Evolutionary conservation across 2,329 filamentous ascomycete genomes (phyloP), one percentile per base, ranked within the genome.

Genomic region (Neonectria ditissima): DNA sequence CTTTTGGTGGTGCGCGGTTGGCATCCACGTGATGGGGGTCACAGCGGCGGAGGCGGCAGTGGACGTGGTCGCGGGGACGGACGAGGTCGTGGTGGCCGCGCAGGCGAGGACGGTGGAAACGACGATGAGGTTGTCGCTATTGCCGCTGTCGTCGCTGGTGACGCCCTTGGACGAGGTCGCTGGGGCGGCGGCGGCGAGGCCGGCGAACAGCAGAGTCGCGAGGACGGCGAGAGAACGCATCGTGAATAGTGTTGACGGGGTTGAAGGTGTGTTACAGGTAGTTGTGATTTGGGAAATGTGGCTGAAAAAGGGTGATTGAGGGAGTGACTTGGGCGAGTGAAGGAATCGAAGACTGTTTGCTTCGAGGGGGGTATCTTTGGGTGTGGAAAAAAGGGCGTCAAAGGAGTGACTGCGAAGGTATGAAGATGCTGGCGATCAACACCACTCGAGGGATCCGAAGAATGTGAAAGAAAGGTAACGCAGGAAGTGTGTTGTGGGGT

Each of bases 1-100:
- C 59, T 62, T 71, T 39, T 69, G 63, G 18, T 69, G 65, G 24
- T 68, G 56, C 41, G 26, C 48, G 18, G 72, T 63, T 32, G 74
- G 72, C 10, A 62, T 67, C 75, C 75, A 78, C 9, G 59, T 69
- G 44, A 74, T 55, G 44, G 67, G 65, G 34, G 57, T 44, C 30
- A 59, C 37, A n/a, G 37, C 43, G 44, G 58, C 26, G n/a, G 62
- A 48, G 16, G 63, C 58, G n/a, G 53, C 26, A 22, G 62, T 45
- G 47, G 41, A 11, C 13, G 63, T 28, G 22, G 62, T 50, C 20
- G 62, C 58, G 20, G 26, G n/a, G 28, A 50, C n/a, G 11, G 43
- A 45, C 11, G 41, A 44, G 22, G 34, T 14, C 14, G 61, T 48
- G 32, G 66, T 44, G 30, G 32, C 16, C 10, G 56, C 30, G 28